These are phyloP conservation scores for Alternaria novae-zelandiae DNA, from an alignment of 2,329 filamentous ascomycete species.

Conservation along the genomic window DNA sequence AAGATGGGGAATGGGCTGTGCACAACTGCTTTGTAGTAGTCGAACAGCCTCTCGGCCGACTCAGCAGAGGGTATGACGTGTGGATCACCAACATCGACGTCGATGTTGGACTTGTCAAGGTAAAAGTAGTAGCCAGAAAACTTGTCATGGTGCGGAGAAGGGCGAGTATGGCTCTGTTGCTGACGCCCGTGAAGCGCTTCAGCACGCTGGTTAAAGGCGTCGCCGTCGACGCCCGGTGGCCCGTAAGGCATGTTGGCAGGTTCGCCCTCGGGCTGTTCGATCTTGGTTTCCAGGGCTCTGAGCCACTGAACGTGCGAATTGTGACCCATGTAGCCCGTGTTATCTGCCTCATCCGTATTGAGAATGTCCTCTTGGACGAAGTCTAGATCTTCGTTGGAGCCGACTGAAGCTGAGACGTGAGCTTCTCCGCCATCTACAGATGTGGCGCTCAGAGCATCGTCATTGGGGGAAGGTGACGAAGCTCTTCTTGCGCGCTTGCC, in stretches of 20 bases:
- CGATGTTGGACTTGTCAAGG: constrained; percentile 24
- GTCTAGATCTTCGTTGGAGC: constrained; percentile 18
- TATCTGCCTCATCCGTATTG: constrained; percentile 15
- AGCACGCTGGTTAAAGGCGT: constrained; percentile 12
- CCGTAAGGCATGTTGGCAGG: constrained; percentile 21
- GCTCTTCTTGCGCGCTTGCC: constrained; percentile 11
- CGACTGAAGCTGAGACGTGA: constrained; percentile 11
- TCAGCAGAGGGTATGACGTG: constrained; percentile 33
- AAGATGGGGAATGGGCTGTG: constrained; percentile 33
- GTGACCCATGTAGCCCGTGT: constrained; percentile 33
- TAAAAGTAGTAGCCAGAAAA: constrained; percentile 33
- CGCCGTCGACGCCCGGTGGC: constrained; percentile 17
- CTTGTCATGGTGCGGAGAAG: not conserved
- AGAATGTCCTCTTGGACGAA: constrained; percentile 29
- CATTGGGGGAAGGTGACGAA: not conserved
- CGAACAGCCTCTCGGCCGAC: constrained; percentile 33
- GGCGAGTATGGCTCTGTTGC: not conserved
- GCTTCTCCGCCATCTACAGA: constrained; percentile 9
- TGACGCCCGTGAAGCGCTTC: constrained; percentile 4
- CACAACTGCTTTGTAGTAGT: constrained; percentile 38
- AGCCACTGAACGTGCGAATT: constrained; percentile 38
- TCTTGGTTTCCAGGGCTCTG: constrained; percentile 15
- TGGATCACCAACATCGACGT: constrained; percentile 21
- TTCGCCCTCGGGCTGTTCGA: constrained; percentile 14
- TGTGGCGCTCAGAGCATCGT: not conserved